Percentiles rank a stretch among this genome's conserved stretches.
Evolutionary conservation across 176 grass and related monocot genomes (phyloP).

Genomic region (Coix lacrymajobi): DNA sequence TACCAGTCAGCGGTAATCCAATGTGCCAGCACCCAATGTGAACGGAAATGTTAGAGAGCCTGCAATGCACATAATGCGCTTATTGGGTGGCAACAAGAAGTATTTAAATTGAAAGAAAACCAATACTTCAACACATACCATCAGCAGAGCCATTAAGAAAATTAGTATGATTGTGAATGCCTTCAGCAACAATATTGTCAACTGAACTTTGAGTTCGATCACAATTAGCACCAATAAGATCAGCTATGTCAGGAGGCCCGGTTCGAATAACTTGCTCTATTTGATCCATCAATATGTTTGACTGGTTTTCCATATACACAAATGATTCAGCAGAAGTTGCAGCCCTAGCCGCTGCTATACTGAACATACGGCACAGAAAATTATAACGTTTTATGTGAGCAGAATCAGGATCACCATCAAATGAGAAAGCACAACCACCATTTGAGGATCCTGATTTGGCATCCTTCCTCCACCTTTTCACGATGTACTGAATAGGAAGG

Average conservation of each 20-base stretch:
- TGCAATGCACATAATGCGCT: conserved; percentile 36
- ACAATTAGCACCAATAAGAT: conserved; percentile 40
- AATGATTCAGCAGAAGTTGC: conserved; percentile 52
- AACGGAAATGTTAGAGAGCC: conserved; percentile 76
- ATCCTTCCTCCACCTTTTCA: conserved; percentile 91
- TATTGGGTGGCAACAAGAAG: conserved; percentile 2
- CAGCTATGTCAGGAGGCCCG: conserved; percentile 48
- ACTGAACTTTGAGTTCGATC: conserved; percentile 50
- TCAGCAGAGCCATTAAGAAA: conserved; percentile 53
- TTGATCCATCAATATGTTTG: conserved; percentile 61
- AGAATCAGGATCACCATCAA: conserved; percentile 45
- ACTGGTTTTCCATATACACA: conserved; percentile 67
- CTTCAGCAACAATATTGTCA: conserved; percentile 61
- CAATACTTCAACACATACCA: conserved; percentile 45
- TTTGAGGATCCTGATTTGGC: conserved; percentile 52
- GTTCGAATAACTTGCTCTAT: conserved; percentile 64
- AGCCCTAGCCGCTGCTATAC: conserved; percentile 64
- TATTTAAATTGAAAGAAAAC: background rate
- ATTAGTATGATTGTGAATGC: conserved; percentile 60
- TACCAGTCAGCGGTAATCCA: conserved; percentile 58
- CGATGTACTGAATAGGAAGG: conserved; percentile 61
- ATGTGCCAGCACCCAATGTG: conserved; percentile 49
- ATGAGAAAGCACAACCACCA: conserved; percentile 33
- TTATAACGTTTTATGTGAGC: conserved; percentile 46
- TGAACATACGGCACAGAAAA: conserved; percentile 62